Base-by-base conservation (phyloP, 2,329 filamentous ascomycete species). In the Xylaria sp. region DNA sequence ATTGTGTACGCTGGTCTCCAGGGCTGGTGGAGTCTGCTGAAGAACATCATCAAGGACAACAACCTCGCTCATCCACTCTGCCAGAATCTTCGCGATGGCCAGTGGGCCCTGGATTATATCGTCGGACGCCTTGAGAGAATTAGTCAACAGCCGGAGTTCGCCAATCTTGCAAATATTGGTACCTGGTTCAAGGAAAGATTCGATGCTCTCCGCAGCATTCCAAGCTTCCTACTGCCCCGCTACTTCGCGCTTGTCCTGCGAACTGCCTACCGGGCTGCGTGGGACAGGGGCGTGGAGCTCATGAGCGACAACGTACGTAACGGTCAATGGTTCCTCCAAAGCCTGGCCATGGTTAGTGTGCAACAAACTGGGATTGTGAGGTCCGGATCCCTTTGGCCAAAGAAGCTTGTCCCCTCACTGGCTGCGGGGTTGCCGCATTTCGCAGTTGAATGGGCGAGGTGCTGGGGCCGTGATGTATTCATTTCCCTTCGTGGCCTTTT, bases 381-480 rank as follows among this genome's bases (percentile, higher is more conserved):
- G 66, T 96, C 92, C 11, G 92, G 89, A 2, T 97, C 93, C 0
- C 76, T 99, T 9, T 97, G 91, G 82, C 93, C 94, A 0, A 83
- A 87, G 61, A 93, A 91, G 70, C 77, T 83, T 18, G 92, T 96
- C 0, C 91, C 93, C 1, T 93, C 89, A 44, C 80, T 99, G 63
- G 93, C 94, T 17, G 94, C 94, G 26, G 94, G 94, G 16, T 77
- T 99, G 43, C 94, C 94, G 34, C 94, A 99, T 72, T 99, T 99
- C 69, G 85, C 94, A 0, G 88, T 90, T 7, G 88, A 92, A 65
- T 99, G 94, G 92, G 92, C 93, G 45, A 85, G 94, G 65, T 97
- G 93, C 72, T 99, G 94, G 94, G 94, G 95, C 7, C 88, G 94
- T 51, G 94, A 99, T 71, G 91, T 97, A 11, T 97, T 97, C 72